Evolutionary conservation across 177 flowering plant genomes (phyloP).

Genomic region (Vitis hybrid): DNA sequence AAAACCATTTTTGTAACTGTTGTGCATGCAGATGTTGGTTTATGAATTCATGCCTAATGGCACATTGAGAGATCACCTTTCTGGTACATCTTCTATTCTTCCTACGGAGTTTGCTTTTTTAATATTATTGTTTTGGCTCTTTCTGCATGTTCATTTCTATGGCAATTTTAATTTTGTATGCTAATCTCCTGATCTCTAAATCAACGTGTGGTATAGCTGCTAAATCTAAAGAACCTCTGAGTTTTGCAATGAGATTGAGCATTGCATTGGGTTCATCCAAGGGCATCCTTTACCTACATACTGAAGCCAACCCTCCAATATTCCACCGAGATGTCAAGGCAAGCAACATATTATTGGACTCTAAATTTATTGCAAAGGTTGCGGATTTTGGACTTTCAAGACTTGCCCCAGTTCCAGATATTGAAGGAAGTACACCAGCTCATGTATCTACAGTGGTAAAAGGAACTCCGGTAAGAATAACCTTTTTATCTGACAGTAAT

Average conservation of each 20-base stretch:
- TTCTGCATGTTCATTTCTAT: background rate
- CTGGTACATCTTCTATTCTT: slow-evolving; percentile 32
- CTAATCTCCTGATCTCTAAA: background rate
- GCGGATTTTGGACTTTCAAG: slow-evolving; percentile 85
- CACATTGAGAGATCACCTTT: slow-evolving; percentile 53
- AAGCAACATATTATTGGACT: slow-evolving; percentile 69
- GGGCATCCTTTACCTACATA: slow-evolving; percentile 80
- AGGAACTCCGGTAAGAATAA: slow-evolving; percentile 65
- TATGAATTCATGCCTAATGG: slow-evolving; percentile 76
- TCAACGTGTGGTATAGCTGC: slow-evolving; percentile 24
- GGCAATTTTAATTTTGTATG: background rate
- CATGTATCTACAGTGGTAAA: slow-evolving; percentile 79
- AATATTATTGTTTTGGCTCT: background rate
- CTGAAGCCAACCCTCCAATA: slow-evolving; percentile 78
- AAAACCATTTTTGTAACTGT: too few relatives aligned
- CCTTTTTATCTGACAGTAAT: too few relatives aligned
- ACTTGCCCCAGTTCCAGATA: slow-evolving; percentile 64
- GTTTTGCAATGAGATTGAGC: slow-evolving; percentile 47
- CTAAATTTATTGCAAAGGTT: slow-evolving; percentile 61
- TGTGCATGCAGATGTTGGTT: slow-evolving; percentile 57
- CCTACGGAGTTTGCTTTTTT: background rate
- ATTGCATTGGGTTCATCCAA: slow-evolving; percentile 70
- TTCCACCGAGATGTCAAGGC: slow-evolving; percentile 85
- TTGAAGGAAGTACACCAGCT: slow-evolving; percentile 52
- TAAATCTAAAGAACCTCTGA: slow-evolving; percentile 35